These are phyloP conservation scores for Aspergillus ellipticus DNA, from an alignment of 495 filamentous ascomycete genomes.

Conservation along the genomic window DNA sequence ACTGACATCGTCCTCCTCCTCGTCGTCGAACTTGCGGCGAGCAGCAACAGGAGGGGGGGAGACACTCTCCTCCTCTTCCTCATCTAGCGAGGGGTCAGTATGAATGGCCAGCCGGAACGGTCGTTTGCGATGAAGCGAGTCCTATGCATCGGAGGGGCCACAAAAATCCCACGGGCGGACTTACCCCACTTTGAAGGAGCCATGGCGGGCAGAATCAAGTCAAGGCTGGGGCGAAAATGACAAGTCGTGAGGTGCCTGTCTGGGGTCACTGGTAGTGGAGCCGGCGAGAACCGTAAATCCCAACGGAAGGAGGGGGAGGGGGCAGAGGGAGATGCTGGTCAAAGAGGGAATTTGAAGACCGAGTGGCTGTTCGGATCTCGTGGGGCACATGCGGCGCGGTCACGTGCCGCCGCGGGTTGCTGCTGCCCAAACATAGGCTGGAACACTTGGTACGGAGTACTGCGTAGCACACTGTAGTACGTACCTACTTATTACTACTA, in stretches of 20 bases:
- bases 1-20: constrained; percentile 86
- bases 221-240: constrained; percentile 12
- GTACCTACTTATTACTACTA: no score
- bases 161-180: constrained; percentile 22
- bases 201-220: constrained; percentile 32
- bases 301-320: not conserved
- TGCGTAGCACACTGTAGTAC: no score
- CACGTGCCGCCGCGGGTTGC: not conserved
- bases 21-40: constrained; percentile 78
- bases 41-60: constrained; percentile 59
- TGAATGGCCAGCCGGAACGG: not conserved
- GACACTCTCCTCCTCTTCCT: constrained; percentile 65
- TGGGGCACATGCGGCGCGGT: not conserved
- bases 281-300: not conserved
- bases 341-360: constrained; percentile 1
- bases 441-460: no score
- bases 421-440: not conserved
- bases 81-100: constrained; percentile 42
- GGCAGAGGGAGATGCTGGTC: constrained; percentile 1
- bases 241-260: not conserved
- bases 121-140: not conserved
- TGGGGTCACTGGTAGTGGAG: not conserved
- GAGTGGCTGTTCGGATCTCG: not conserved
- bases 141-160: not conserved
- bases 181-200: constrained; percentile 51